phyloP scores from a whole-genome alignment of 805 yeast species.

The Monosporozyma siamensis region DNA sequence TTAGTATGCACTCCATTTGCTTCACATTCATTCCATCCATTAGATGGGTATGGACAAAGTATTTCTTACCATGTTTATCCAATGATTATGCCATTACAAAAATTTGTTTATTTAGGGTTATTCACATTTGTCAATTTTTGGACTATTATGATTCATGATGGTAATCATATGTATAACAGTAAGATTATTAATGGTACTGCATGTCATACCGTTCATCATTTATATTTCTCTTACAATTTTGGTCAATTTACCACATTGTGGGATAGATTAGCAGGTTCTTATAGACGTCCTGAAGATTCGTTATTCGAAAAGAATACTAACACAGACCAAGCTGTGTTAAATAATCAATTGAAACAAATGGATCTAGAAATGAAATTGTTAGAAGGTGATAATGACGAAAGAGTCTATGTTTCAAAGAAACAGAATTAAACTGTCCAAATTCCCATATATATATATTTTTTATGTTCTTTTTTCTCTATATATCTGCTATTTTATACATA shows the following conservation, averaged over 20 bases:
- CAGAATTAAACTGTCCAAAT: slow-evolving; percentile 1
- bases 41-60: slow-evolving; percentile 90
- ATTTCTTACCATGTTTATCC: slow-evolving; percentile 92
- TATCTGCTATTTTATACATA: not conserved
- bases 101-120: slow-evolving; percentile 66
- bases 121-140: slow-evolving; percentile 92
- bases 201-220: slow-evolving; percentile 93
- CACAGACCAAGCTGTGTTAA: slow-evolving; percentile 56
- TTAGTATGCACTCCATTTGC: slow-evolving; percentile 97
- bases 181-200: slow-evolving; percentile 97
- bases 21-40: slow-evolving; percentile 96
- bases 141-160: slow-evolving; percentile 99
- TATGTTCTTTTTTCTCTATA: not conserved
- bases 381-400: slow-evolving; percentile 69
- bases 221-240: slow-evolving; percentile 94
- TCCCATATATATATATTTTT: slow-evolving; percentile 1
- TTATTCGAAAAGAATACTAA: slow-evolving; percentile 58
- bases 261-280: slow-evolving; percentile 93
- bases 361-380: slow-evolving; percentile 69
- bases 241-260: slow-evolving; percentile 97
- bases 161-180: slow-evolving; percentile 87
- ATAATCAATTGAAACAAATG: slow-evolving; percentile 59
- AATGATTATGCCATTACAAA: slow-evolving; percentile 85
- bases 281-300: slow-evolving; percentile 85
- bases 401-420: slow-evolving; percentile 49